Percentiles rank a stretch among this genome's conserved stretches.
phyloP scores from a whole-genome alignment of 768 basidiomycete species.

The Trametes cubensis region DNA sequence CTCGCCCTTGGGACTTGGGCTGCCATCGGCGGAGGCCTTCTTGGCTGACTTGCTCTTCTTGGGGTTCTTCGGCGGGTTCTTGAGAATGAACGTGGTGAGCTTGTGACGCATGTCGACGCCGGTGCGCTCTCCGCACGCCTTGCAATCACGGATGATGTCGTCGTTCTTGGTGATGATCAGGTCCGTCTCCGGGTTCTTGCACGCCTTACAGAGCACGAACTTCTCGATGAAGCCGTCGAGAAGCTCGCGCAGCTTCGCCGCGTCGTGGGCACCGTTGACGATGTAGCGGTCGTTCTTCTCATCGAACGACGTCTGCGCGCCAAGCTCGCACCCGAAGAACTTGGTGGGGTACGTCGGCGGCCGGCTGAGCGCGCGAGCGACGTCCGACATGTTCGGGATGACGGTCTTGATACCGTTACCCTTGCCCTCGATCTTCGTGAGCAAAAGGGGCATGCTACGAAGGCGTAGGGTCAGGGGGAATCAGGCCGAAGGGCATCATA shows the following conservation, averaged over 20 bases:
- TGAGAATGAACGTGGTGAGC: conserved; percentile 92
- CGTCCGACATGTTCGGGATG: conserved; percentile 97
- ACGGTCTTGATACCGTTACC: conserved; percentile 99
- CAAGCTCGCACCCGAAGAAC: conserved; percentile 98
- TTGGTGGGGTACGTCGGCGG: conserved; percentile 97
- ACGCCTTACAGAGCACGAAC: conserved; percentile 94
- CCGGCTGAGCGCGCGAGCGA: conserved; percentile 91
- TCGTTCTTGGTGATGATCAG: conserved; percentile 88
- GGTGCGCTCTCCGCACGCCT: conserved; percentile 94
- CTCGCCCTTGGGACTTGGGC: conserved; percentile 40
- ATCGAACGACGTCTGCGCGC: conserved; percentile 95
- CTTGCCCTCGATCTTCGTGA: conserved; percentile 97
- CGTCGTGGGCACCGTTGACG: conserved; percentile 96
- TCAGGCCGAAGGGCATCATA: not conserved
- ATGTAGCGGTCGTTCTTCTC: conserved; percentile 98
- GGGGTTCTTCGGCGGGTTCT: conserved; percentile 92
- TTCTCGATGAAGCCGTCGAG: conserved; percentile 98
- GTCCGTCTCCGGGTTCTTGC: conserved; percentile 99
- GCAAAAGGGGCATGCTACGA: conserved; percentile 87
- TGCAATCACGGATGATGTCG: conserved; percentile 93
- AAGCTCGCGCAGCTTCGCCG: conserved; percentile 88
- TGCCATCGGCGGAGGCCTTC: conserved; percentile 55
- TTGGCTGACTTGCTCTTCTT: conserved; percentile 63
- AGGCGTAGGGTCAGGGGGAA: conserved; percentile 18
- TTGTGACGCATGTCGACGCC: conserved; percentile 96